These are phyloP conservation scores for Penicillium sp. DNA, from an alignment of 2,329 filamentous ascomycete genomes.

Conservation along the genomic window DNA sequence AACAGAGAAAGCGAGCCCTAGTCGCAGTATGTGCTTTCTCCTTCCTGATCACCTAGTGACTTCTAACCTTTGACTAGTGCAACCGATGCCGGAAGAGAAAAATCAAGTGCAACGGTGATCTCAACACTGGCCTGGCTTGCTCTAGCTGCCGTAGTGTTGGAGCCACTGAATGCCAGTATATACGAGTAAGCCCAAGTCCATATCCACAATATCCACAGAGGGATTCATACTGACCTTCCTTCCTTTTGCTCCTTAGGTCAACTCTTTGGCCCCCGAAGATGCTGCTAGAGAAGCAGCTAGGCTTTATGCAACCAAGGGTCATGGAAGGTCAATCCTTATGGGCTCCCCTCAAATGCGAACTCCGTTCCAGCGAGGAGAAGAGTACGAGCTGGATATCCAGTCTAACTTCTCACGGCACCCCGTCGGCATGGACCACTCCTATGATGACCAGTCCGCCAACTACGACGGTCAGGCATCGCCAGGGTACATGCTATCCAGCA, in stretches of 20 bases:
- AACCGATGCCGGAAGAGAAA: slow-evolving; percentile 83
- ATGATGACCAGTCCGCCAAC: slow-evolving; percentile 27
- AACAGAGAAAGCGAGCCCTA: slow-evolving; percentile 45
- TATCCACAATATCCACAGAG: background rate
- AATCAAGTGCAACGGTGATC: slow-evolving; percentile 85
- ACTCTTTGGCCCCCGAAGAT: slow-evolving; percentile 25
- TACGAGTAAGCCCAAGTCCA: slow-evolving; percentile 52
- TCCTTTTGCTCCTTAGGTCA: slow-evolving; percentile 20
- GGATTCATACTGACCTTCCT: background rate
- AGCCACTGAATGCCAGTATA: slow-evolving; percentile 59
- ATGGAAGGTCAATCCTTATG: slow-evolving; percentile 10
- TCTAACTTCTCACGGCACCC: slow-evolving; percentile 19
- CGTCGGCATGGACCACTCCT: slow-evolving; percentile 21
- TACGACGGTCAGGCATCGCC: slow-evolving; percentile 29
- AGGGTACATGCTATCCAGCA: slow-evolving; percentile 30
- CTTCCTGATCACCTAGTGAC: background rate
- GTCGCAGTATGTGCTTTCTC: slow-evolving; percentile 39
- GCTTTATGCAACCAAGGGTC: slow-evolving; percentile 5
- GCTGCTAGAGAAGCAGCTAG: slow-evolving; percentile 4
- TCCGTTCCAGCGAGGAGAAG: slow-evolving; percentile 18
- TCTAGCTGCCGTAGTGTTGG: slow-evolving; percentile 71
- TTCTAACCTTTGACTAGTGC: slow-evolving; percentile 51
- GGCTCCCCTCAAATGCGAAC: slow-evolving; percentile 14
- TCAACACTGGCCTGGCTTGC: slow-evolving; percentile 67
- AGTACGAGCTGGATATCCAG: slow-evolving; percentile 24